phyloP scores from a whole-genome alignment of 1,139 yeast genomes.

The Sugiyamaella sp. region DNA sequence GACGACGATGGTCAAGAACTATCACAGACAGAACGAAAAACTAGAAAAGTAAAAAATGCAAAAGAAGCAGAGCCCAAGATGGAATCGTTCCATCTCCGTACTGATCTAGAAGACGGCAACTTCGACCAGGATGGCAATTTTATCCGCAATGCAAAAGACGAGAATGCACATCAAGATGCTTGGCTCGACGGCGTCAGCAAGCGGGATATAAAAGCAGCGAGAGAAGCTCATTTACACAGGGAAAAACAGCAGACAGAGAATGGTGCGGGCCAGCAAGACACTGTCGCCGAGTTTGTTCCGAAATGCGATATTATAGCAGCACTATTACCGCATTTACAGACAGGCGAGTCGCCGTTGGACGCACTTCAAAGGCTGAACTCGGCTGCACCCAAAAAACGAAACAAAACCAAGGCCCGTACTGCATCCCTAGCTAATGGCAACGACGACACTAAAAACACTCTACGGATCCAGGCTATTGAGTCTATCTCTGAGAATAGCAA shows the following conservation, averaged over 20 bases:
- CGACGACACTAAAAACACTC: background rate
- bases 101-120: conserved; percentile 61
- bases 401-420: conserved; percentile 9
- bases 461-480: conserved; percentile 39
- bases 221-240: conserved; percentile 41
- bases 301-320: conserved; percentile 39
- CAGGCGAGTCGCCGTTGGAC: conserved; percentile 68
- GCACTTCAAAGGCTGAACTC: conserved; percentile 44
- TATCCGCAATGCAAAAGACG: conserved; percentile 48
- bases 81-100: conserved; percentile 63
- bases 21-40: too few species aligned
- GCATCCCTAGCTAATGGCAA: background rate
- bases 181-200: conserved; percentile 53
- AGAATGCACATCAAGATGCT: conserved; percentile 49
- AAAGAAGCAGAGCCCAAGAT: conserved; percentile 48
- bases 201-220: conserved; percentile 53
- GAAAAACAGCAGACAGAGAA: conserved; percentile 5
- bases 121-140: conserved; percentile 68
- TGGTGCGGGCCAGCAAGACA: conserved; percentile 3
- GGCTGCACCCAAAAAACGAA: conserved; percentile 21
- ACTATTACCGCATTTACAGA: conserved; percentile 52
- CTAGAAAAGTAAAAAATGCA: conserved; percentile 19
- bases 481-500: conserved; percentile 57
- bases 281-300: conserved; percentile 18
- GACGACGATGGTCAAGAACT: conserved; percentile 12